Evolutionary conservation across 2,329 filamentous ascomycete species (phyloP).

Genomic region (Pestalotiopsis fici): DNA sequence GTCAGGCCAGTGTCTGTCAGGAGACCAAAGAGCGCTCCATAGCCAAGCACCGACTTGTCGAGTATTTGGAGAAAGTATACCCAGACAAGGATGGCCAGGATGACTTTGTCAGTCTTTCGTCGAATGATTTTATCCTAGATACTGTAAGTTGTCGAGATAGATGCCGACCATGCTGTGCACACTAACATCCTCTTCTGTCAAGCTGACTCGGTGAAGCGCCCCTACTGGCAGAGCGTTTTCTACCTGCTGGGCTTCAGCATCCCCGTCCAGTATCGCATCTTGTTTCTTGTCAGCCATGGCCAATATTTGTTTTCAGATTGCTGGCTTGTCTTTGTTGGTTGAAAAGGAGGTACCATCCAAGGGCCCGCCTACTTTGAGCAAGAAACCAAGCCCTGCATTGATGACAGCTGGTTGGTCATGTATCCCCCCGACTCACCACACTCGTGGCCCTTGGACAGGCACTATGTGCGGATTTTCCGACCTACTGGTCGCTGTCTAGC

Average conservation of each 20-base stretch:
- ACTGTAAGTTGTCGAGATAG: neutral
- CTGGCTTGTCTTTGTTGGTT: too few species aligned
- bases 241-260: neutral
- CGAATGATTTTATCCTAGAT: slow-evolving; percentile 54
- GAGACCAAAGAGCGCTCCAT: slow-evolving; percentile 58
- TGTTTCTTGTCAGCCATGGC: neutral
- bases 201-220: neutral
- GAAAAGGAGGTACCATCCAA: too few species aligned
- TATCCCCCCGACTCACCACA: too few species aligned
- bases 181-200: neutral
- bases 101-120: slow-evolving; percentile 61
- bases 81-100: slow-evolving; percentile 57
- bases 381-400: too few species aligned
- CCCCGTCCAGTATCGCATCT: neutral
- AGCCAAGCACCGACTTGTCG: slow-evolving; percentile 60
- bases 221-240: neutral
- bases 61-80: slow-evolving; percentile 61
- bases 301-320: too few species aligned
- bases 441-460: too few species aligned
- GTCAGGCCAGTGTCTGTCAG: slow-evolving; percentile 48
- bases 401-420: too few species aligned
- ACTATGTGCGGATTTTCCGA: too few species aligned
- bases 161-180: neutral
- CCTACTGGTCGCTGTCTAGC: too few species aligned
- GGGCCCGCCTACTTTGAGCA: too few species aligned